Evolutionary conservation across 164 flowering plant species (phyloP).

Genomic region (Macadamia tetraphylla): DNA sequence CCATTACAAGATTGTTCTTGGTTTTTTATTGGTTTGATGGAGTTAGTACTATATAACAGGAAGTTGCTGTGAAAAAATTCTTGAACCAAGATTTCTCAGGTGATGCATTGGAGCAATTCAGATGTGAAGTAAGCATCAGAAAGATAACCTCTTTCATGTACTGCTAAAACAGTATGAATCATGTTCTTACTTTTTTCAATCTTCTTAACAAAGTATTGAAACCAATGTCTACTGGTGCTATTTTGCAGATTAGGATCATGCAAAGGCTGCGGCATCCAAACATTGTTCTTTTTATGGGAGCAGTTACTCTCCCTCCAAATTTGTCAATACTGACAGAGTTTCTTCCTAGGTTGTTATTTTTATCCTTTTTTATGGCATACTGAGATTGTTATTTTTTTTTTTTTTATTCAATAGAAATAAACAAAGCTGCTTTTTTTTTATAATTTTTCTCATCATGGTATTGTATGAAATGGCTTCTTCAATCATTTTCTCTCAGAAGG

Average conservation of each 20-base stretch:
- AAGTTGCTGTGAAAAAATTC: conserved; percentile 98
- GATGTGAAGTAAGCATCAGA: conserved; percentile 62
- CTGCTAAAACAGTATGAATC: not conserved
- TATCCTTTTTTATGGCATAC: not conserved
- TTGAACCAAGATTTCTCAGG: conserved; percentile 87
- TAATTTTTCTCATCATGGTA: no score
- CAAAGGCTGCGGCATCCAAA: conserved; percentile 93
- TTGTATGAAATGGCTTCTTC: no score
- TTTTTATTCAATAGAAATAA: not conserved
- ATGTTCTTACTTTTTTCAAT: not conserved
- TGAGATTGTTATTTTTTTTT: not conserved
- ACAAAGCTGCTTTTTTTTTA: no score
- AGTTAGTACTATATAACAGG: conserved; percentile 42
- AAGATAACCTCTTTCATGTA: not conserved
- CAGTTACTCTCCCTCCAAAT: conserved; percentile 92
- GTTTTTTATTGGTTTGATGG: conserved; percentile 1
- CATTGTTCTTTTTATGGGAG: conserved; percentile 99
- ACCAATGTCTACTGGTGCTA: conserved; percentile 4
- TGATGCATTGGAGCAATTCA: conserved; percentile 82
- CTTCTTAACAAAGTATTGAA: conserved; percentile 5
- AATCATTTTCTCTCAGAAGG: no score
- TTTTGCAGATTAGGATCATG: conserved; percentile 81
- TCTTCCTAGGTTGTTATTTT: conserved; percentile 61
- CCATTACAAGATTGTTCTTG: conserved; percentile 1
- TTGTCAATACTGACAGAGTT: conserved; percentile 92